Evolutionary conservation across 2,329 filamentous ascomycete genomes (phyloP).

Genomic region (Exophiala xenobiotica): DNA sequence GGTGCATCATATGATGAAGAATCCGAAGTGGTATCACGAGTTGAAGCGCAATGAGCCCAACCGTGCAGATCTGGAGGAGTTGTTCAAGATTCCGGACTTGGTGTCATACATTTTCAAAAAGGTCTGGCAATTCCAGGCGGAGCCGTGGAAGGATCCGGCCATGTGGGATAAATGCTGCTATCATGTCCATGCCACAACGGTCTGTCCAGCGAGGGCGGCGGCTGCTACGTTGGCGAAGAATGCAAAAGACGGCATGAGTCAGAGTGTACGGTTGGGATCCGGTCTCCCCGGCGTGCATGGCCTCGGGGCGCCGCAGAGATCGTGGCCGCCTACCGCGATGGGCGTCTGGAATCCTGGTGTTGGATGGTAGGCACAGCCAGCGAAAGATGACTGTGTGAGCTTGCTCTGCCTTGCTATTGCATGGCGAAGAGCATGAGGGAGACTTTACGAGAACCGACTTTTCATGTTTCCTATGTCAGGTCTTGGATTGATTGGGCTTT

Average conservation of each 20-base stretch:
- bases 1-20: constrained; percentile 27
- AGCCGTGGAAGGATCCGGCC: constrained; percentile 23
- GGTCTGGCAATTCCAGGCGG: constrained; percentile 23
- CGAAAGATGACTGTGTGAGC: not conserved
- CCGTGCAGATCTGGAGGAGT: constrained; percentile 18
- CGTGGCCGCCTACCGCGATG: constrained; percentile 12
- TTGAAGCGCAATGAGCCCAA: constrained; percentile 16
- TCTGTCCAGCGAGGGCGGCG: constrained; percentile 11
- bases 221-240: constrained; percentile 2
- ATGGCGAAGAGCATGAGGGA: too few species aligned
- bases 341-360: constrained; percentile 24
- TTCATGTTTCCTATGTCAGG: too few species aligned
- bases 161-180: constrained; percentile 20
- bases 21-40: constrained; percentile 21
- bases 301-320: constrained; percentile 1
- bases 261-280: not conserved
- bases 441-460: too few species aligned
- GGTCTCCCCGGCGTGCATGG: not conserved
- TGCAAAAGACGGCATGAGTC: not conserved
- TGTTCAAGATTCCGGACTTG: constrained; percentile 24
- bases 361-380: constrained; percentile 15
- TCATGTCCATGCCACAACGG: constrained; percentile 22
- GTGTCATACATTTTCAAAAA: constrained; percentile 24
- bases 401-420: not conserved
- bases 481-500: too few species aligned